These are phyloP conservation scores for Paracoccidioides lutzii DNA, from an alignment of 2,329 filamentous ascomycete genomes.

Conservation along the genomic window DNA sequence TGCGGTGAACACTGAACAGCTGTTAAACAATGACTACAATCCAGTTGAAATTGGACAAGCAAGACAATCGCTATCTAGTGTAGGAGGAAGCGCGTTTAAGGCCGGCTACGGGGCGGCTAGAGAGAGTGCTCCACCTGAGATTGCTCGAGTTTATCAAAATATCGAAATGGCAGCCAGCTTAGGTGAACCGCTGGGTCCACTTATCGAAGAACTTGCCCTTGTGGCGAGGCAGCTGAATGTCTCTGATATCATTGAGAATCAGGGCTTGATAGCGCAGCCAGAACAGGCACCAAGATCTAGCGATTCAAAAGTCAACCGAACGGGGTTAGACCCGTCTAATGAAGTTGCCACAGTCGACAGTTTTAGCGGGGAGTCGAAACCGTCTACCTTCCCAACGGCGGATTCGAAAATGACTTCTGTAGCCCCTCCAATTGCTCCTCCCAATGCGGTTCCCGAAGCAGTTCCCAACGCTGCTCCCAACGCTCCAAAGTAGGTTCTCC, in stretches of 20 bases:
- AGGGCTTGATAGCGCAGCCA: not conserved
- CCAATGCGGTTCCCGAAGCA: no score
- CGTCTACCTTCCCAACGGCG: not conserved
- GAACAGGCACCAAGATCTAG: not conserved
- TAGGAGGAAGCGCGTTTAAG: not conserved
- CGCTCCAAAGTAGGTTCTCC: not conserved
- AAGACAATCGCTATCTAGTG: not conserved
- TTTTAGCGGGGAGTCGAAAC: not conserved
- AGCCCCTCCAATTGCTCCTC: not conserved
- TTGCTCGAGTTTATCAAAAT: constrained; percentile 18
- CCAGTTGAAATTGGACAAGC: not conserved
- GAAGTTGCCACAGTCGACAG: not conserved
- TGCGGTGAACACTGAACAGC: not conserved
- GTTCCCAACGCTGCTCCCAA: no score
- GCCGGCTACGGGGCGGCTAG: constrained; percentile 5
- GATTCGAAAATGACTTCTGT: not conserved
- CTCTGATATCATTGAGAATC: not conserved
- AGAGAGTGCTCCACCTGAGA: constrained; percentile 11
- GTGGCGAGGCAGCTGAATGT: constrained; percentile 8
- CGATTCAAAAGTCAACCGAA: not conserved
- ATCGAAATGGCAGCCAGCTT: constrained; percentile 20
- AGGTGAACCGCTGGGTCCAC: constrained; percentile 17
- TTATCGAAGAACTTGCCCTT: constrained; percentile 18
- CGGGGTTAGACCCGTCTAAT: not conserved
- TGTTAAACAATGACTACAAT: not conserved